Conservation (phyloP, 139 green algal genomes). For the Eudorina sp. region DNA sequence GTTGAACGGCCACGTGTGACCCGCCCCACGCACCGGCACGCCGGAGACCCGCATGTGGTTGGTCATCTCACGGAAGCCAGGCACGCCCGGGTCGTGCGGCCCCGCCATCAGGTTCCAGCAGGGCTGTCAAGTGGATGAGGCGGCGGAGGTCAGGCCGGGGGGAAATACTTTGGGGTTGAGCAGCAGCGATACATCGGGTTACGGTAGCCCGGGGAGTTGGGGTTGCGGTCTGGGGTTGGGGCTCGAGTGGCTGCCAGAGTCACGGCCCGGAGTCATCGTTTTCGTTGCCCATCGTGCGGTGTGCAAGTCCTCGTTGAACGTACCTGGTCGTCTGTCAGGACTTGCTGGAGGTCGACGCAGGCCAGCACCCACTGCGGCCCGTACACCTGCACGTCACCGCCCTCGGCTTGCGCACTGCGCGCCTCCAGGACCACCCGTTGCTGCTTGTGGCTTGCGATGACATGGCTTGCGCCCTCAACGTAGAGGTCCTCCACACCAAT, state of each 20-base stretch:
- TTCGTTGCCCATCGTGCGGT: too few species aligned
- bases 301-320: too few species aligned
- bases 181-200: too few species aligned
- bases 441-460: constrained; percentile 22
- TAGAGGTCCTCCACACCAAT: constrained; percentile 1
- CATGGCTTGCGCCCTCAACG: neutral
- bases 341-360: neutral
- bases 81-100: constrained; percentile 13
- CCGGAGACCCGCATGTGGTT: neutral
- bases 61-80: neutral
- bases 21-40: constrained; percentile 9
- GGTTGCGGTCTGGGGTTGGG: too few species aligned
- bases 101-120: neutral
- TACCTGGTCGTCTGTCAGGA: neutral
- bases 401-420: neutral
- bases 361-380: neutral
- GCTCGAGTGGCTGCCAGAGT: too few species aligned
- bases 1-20: too few species aligned
- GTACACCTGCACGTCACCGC: neutral
- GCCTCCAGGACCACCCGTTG: constrained; percentile 1
- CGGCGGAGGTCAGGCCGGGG: too few species aligned
- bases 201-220: too few species aligned
- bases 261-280: too few species aligned
- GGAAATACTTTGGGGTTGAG: too few species aligned
- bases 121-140: too few species aligned